phyloP scores from a whole-genome alignment of 73 alveolate species.

The Diophrys appendiculata region DNA sequence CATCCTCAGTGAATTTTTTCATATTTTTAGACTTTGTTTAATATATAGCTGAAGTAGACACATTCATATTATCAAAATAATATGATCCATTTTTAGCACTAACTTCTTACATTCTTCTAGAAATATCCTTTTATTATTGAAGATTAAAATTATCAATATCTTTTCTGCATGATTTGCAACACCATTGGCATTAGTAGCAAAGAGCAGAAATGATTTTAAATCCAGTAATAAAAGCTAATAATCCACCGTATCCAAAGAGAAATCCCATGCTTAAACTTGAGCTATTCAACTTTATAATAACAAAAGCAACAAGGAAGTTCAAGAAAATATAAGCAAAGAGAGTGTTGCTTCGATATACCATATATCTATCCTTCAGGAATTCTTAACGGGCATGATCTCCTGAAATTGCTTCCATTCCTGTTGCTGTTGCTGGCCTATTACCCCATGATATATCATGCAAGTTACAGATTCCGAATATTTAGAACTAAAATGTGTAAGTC shows the following conservation, averaged over 20 bases:
- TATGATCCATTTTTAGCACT: background rate
- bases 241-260: background rate
- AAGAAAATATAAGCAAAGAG: constrained; percentile 20
- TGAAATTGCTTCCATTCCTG: background rate
- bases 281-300: background rate
- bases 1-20: background rate
- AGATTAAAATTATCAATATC: background rate
- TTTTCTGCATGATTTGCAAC: background rate
- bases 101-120: background rate
- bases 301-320: constrained; percentile 1
- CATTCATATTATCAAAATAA: background rate
- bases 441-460: constrained; percentile 80
- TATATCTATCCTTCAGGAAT: constrained; percentile 18
- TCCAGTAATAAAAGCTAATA: background rate
- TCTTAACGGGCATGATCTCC: background rate
- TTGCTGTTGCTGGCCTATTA: constrained; percentile 54
- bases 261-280: background rate
- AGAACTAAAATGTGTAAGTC: constrained; percentile 43
- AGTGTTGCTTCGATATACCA: constrained; percentile 37
- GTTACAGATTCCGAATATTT: constrained; percentile 63
- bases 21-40: background rate
- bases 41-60: background rate
- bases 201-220: background rate
- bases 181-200: background rate
- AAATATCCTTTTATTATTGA: background rate